Evolutionary conservation across 2,329 filamentous ascomycete species (phyloP), one percentile per base, ranked within the genome.

Genomic region (Zymoseptoria ardabiliae): DNA sequence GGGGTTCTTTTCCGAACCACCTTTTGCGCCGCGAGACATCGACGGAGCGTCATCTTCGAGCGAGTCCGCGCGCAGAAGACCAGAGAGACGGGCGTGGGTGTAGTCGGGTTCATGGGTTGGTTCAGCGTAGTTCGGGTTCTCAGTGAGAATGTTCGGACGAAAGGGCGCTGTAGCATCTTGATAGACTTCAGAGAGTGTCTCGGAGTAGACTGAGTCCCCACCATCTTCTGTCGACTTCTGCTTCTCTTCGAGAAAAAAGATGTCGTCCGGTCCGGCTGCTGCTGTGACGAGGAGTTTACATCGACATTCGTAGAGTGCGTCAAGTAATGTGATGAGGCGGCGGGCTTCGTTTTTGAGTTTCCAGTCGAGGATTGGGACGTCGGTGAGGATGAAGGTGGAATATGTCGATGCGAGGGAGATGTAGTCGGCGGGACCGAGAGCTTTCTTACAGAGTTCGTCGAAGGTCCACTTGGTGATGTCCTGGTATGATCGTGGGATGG

Each of bases 251-350:
- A 89, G 89, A 71, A 94, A 93, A 79, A 93, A 92, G 5, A 92
- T 78, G 25, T 85, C 80, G 64, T 93, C 90, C 0, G 89, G 89
- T 0, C 83, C 84, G 2, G 82, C 83, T 49, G 80, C 81, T 1
- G 89, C 89, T 20, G 84, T 80, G 56, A 93, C 79, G 50, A 90
- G 74, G 9, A 93, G 80, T 66, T 90, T 90, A 72, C 89, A 92
- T 7, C 86, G 82, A n/a, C 88, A 86, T 75, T 93, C 89, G 73
- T 93, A 93, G 0, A 91, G 78, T 0, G 89, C 89, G 69, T 94
- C 89, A 1, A 93, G 28, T 10, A 53, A 22, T 0, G 88, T 92
- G 69, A 93, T 93, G 70, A 94, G 85, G 10, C 90, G 82, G 4
- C 89, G 80, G 0, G 90, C 90, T 75, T 93, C 89, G 71, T 92